Conservation (phyloP, 1,139 yeast species). For the Sugiyamaella novakii region DNA sequence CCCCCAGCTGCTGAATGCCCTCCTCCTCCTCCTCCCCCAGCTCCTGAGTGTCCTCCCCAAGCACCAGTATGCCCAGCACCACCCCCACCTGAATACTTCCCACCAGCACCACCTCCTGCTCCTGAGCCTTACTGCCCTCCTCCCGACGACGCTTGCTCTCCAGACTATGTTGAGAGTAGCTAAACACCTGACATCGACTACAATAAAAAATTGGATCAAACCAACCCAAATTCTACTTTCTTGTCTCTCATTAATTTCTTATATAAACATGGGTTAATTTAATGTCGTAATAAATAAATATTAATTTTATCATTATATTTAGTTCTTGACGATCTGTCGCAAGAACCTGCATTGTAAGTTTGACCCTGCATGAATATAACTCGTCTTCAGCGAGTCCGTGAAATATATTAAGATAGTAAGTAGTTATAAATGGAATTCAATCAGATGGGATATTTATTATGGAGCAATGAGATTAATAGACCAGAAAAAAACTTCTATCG, state of each 20-base stretch:
- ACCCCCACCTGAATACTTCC: constrained; percentile 14
- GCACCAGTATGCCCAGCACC: constrained; percentile 19
- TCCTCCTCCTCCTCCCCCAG: constrained; percentile 23
- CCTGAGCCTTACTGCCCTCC: constrained; percentile 17
- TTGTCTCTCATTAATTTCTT: constrained; percentile 14
- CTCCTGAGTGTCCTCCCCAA: constrained; percentile 21
- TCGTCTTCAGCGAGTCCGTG: too few relatives aligned
- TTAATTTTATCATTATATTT: constrained; percentile 4
- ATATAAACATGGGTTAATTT: constrained; percentile 7
- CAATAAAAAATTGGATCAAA: not conserved
- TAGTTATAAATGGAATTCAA: not conserved
- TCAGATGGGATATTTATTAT: too few relatives aligned
- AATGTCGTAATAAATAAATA: constrained; percentile 7
- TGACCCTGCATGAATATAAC: not conserved
- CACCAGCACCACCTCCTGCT: constrained; percentile 19
- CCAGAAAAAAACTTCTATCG: too few relatives aligned
- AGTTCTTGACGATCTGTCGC: not conserved
- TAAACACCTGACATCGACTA: not conserved
- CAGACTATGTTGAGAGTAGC: not conserved
- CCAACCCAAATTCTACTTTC: constrained; percentile 8
- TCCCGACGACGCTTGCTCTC: not conserved
- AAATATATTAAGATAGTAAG: not conserved
- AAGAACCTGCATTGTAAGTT: not conserved
- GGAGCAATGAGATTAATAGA: too few relatives aligned
- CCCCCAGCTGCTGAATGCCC: too few relatives aligned